Evolutionary conservation across 352 stramenopile genomes (phyloP).

Genomic region (Thraustochytrium striatum): DNA sequence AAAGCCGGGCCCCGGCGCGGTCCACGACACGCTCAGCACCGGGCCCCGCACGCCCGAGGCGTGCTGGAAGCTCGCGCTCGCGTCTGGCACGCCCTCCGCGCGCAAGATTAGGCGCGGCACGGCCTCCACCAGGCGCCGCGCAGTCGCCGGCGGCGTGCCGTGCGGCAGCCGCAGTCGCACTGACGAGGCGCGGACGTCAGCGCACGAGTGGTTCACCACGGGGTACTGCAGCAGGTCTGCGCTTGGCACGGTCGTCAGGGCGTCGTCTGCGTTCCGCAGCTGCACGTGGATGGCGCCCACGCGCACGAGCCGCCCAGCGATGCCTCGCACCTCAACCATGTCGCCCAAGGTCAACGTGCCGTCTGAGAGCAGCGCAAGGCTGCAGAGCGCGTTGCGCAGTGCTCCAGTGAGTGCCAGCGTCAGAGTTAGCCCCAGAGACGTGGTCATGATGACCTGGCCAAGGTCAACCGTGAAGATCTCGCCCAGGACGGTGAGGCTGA

Average conservation of each 20-base stretch:
- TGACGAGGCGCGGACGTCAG: not conserved
- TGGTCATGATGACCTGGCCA: not conserved
- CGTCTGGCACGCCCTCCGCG: too few relatives aligned
- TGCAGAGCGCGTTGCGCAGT: not conserved
- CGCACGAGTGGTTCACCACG: constrained; percentile 22
- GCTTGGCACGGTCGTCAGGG: not conserved
- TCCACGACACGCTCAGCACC: too few relatives aligned
- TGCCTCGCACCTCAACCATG: constrained; percentile 18
- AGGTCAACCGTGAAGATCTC: not conserved
- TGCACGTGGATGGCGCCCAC: constrained; percentile 12
- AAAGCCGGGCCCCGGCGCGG: too few relatives aligned
- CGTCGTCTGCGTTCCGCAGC: not conserved
- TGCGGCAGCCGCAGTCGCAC: not conserved
- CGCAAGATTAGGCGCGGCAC: too few relatives aligned
- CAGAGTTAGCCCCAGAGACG: not conserved
- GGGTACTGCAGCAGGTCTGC: constrained; percentile 17
- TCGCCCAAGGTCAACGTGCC: not conserved
- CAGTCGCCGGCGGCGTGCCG: too few relatives aligned
- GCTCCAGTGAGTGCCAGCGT: not conserved
- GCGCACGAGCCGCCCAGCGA: constrained; percentile 25
- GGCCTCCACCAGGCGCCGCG: too few relatives aligned
- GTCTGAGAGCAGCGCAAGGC: constrained; percentile 19
- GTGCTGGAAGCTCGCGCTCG: too few relatives aligned
- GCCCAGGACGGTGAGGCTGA: not conserved
- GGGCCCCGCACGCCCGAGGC: too few relatives aligned